phyloP scores from a whole-genome alignment of 1,284 basidiomycete genomes.

The Earliella scabrosa region DNA sequence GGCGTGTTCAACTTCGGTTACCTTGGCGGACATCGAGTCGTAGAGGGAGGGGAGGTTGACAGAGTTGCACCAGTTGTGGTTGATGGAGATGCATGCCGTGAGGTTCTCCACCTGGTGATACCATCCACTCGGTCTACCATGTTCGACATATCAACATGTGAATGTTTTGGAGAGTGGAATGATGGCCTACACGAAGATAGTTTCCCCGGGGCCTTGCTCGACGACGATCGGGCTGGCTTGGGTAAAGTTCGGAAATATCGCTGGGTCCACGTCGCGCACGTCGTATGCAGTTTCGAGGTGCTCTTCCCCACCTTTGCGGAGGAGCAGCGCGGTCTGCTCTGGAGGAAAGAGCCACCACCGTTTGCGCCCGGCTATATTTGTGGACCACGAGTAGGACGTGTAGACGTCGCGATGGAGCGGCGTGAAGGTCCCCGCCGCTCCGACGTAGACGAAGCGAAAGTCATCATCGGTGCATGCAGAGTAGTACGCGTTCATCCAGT shows the following conservation, averaged over 20 bases:
- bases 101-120: conserved; percentile 39
- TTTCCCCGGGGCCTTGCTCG: conserved; percentile 35
- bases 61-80: conserved; percentile 41
- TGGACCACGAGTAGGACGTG: conserved; percentile 39
- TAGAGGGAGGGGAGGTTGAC: conserved; percentile 36
- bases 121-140: conserved; percentile 35
- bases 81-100: conserved; percentile 37
- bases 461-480: conserved; percentile 34
- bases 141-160: neutral
- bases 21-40: conserved; percentile 35
- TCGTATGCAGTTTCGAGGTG: conserved; percentile 30
- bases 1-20: conserved; percentile 34
- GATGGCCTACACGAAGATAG: conserved; percentile 34
- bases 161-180: neutral
- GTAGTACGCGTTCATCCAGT: conserved; percentile 40
- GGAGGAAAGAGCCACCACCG: conserved; percentile 40
- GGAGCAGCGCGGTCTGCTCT: conserved; percentile 30
- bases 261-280: conserved; percentile 29
- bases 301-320: conserved; percentile 28
- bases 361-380: conserved; percentile 36
- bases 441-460: conserved; percentile 38
- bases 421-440: conserved; percentile 35
- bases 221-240: conserved; percentile 29
- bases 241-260: conserved; percentile 24
- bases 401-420: conserved; percentile 39